These are phyloP conservation scores for Carpinus fangiana DNA, from an alignment of 306 rosid genomes.

Conservation along the genomic window DNA sequence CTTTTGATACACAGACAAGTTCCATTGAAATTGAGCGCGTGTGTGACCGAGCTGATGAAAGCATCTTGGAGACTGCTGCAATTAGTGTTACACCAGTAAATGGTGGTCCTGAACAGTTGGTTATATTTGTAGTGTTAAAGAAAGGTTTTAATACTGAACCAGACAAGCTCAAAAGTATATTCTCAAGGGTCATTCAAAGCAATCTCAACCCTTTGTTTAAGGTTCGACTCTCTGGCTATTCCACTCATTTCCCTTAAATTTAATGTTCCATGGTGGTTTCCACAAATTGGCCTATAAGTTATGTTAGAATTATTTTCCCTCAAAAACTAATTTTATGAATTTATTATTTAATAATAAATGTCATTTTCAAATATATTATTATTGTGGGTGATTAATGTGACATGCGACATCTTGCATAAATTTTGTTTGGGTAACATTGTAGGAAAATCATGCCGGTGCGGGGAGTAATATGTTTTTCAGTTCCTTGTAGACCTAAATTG, in stretches of 20 bases:
- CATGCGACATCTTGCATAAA: too few relatives aligned
- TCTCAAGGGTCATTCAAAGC: constrained; percentile 71
- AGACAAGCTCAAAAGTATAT: constrained; percentile 45
- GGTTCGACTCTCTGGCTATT: constrained; percentile 35
- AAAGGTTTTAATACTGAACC: constrained; percentile 46
- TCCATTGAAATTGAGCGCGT: constrained; percentile 75
- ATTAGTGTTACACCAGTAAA: constrained; percentile 49
- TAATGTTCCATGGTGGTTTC: constrained; percentile 10
- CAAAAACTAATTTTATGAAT: too few relatives aligned
- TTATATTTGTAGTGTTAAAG: constrained; percentile 61
- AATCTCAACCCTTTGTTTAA: constrained; percentile 83
- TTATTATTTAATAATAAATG: too few relatives aligned
- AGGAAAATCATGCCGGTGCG: too few relatives aligned
- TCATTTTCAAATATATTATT: too few relatives aligned
- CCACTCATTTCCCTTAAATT: constrained; percentile 4
- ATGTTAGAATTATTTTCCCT: too few relatives aligned
- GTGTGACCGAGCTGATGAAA: constrained; percentile 65
- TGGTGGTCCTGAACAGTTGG: constrained; percentile 78
- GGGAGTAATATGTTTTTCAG: too few relatives aligned
- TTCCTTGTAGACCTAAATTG: too few relatives aligned
- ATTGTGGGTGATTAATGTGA: too few relatives aligned
- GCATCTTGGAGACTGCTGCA: constrained; percentile 74
- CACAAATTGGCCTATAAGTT: too few relatives aligned
- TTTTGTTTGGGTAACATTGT: too few relatives aligned
- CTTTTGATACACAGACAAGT: constrained; percentile 50